Conservation (phyloP, 352 stramenopile species). For the Phytopythium delawarense region DNA sequence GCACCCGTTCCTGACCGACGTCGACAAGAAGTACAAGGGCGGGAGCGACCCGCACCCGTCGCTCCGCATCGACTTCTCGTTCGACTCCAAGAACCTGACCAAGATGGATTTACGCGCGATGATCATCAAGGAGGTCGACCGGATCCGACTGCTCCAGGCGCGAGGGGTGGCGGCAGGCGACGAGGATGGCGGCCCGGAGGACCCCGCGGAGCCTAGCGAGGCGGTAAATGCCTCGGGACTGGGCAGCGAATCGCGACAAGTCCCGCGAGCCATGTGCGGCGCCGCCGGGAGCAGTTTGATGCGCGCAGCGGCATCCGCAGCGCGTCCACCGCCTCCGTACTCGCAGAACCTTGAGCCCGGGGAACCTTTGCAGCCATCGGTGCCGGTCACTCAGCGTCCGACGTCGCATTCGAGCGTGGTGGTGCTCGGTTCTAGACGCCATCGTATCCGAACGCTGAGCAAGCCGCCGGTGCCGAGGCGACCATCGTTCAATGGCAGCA, state of each 20-base stretch:
- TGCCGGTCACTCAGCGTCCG: background rate
- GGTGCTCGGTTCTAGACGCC: slow-evolving; percentile 44
- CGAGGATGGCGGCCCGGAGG: background rate
- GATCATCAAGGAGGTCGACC: slow-evolving; percentile 69
- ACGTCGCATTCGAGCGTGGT: slow-evolving; percentile 7
- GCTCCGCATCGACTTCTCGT: slow-evolving; percentile 56
- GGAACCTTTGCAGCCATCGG: background rate
- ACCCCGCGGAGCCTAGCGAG: slow-evolving; percentile 4
- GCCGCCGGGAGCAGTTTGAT: slow-evolving; percentile 40
- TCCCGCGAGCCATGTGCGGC: slow-evolving; percentile 2
- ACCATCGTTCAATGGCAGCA: slow-evolving; percentile 3
- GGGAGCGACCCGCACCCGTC: slow-evolving; percentile 29
- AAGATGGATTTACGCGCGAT: slow-evolving; percentile 63
- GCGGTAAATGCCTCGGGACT: background rate
- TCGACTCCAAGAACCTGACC: slow-evolving; percentile 68
- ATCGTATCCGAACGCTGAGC: slow-evolving; percentile 37
- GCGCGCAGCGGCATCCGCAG: background rate
- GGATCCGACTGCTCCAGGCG: slow-evolving; percentile 27
- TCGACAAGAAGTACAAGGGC: slow-evolving; percentile 61
- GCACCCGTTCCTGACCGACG: slow-evolving; percentile 69
- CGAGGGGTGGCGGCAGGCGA: background rate
- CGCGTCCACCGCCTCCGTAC: slow-evolving; percentile 10
- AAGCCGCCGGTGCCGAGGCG: slow-evolving; percentile 62
- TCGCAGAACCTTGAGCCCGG: slow-evolving; percentile 21
- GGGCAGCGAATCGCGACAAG: too few relatives aligned